Base-by-base conservation (phyloP, 2,329 filamentous ascomycete species). In the Fusarium pseudocircinatum region DNA sequence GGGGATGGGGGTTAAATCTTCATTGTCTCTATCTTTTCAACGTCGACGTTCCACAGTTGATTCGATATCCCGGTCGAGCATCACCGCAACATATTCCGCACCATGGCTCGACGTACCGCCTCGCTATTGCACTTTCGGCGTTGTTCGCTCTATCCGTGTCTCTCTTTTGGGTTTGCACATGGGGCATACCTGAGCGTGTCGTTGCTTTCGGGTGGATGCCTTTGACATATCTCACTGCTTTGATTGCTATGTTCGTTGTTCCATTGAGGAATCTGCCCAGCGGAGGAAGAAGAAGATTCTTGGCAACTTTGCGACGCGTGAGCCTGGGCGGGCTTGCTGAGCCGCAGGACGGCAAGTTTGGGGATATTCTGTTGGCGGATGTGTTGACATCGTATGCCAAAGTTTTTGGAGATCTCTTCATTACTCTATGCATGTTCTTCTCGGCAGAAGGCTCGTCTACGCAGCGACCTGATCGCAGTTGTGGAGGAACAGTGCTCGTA, bases 371-470 rank as follows among this genome's bases (percentile, higher is more conserved):
- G 66, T 89, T 99, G 24, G 95, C 96, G 39, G 96, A 99, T 87
- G 96, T 95, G 62, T 84, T 98, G 76, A 99, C 96, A 46, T 97
- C 94, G 78, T 99, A 98, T 81, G 92, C 96, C 70, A 97, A 97
- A 82, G 93, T 98, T 36, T 87, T 97, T 34, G 96, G 92, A 30
- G 96, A 99, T 81, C 84, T 98, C 18, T 98, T 95, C 81, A 93
- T 98, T 62, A 91, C 91, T 53, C 83, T 95, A 34, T 98, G 95
- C 89, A 97, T 98, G 96, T 95, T 97, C 82, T 89, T 97, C 79
- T 89, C 89, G 2, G 83, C 87, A 7, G 88, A 88, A 7, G 89
- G 91, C 46, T 93, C 92, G 58, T 94, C 94, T 32, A 97, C 95
- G 2, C 91, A 91, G 36, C 90, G 91, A 34, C 95, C 96, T 1